A percentile compares a stretch with the other conserved stretches of the same genome.
phyloP scores from a whole-genome alignment of 106 monocot genomes.

The Chionographis japonica region DNA sequence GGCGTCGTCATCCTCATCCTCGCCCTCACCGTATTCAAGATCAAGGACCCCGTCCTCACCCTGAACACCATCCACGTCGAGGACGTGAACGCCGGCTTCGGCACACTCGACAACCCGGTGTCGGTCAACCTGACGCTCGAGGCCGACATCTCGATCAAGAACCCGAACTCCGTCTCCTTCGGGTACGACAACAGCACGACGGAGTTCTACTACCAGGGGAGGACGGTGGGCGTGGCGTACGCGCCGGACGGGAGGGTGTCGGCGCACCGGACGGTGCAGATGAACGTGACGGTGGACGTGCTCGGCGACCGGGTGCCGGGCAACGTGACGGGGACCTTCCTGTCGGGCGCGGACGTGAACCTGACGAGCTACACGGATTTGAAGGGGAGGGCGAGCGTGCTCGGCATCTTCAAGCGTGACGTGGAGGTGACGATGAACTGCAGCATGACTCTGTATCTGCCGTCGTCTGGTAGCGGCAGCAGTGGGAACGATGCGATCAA shows the following conservation, averaged over 20 bases:
- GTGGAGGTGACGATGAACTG: constrained; percentile 54
- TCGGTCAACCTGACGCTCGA: constrained; percentile 50
- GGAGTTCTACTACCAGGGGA: constrained; percentile 47
- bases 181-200: constrained; percentile 58
- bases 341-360: constrained; percentile 19
- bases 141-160: constrained; percentile 63
- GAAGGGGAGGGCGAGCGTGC: constrained; percentile 46
- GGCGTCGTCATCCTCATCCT: constrained; percentile 56
- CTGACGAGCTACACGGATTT: constrained; percentile 61
- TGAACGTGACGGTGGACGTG: constrained; percentile 73
- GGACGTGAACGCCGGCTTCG: constrained; percentile 2
- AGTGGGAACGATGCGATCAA: background rate
- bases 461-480: background rate
- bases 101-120: background rate
- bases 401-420: constrained; percentile 56
- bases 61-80: constrained; percentile 37
- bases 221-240: constrained; percentile 52
- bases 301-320: constrained; percentile 25
- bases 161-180: constrained; percentile 81
- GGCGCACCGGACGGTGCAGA: constrained; percentile 44
- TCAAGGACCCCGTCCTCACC: constrained; percentile 51
- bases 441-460: constrained; percentile 21
- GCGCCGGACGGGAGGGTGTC: constrained; percentile 38
- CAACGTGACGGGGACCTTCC: background rate
- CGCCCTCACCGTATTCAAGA: constrained; percentile 60